These are phyloP conservation scores for Ganoderma resinaceum DNA, from an alignment of 1,284 basidiomycete species.

Conservation along the genomic window DNA sequence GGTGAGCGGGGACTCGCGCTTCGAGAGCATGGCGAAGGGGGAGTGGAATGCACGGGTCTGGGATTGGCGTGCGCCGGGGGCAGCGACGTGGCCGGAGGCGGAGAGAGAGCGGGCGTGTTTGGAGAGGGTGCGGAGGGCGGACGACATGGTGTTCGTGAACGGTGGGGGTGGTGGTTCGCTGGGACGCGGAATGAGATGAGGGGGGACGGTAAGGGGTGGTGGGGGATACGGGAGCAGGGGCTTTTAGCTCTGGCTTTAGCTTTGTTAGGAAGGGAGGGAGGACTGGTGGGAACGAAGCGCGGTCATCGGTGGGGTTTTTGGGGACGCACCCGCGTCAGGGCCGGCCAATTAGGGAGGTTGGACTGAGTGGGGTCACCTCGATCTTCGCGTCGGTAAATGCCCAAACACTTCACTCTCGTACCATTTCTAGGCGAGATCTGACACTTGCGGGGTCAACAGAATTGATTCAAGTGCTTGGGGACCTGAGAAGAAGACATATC, in stretches of 20 bases:
- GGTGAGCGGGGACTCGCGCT: constrained; percentile 41
- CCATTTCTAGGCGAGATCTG: constrained; percentile 12
- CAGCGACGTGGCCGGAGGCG: constrained; percentile 26
- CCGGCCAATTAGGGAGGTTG: constrained; percentile 20
- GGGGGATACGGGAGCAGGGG: constrained; percentile 13
- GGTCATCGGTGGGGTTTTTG: constrained; percentile 39
- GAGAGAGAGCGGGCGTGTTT: constrained; percentile 43
- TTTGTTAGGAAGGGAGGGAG: constrained; percentile 20
- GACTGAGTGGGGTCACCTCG: constrained; percentile 29
- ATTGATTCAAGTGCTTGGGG: neutral
- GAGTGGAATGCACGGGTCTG: constrained; percentile 60
- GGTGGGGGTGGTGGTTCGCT: neutral
- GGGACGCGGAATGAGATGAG: constrained; percentile 7
- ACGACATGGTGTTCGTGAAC: constrained; percentile 35
- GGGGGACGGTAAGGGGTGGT: constrained; percentile 14
- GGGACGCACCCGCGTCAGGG: constrained; percentile 31
- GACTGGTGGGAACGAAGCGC: constrained; percentile 33
- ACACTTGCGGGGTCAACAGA: neutral
- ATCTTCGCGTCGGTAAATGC: constrained; percentile 23
- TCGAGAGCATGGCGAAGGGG: constrained; percentile 58
- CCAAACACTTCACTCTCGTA: constrained; percentile 26
- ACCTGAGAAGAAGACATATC: neutral
- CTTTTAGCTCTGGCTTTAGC: constrained; percentile 4
- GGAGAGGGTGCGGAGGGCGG: constrained; percentile 38
- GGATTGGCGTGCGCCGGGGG: constrained; percentile 8